Evolutionary conservation across 75 land plant genomes (phyloP), one percentile per base, ranked within the genome.

Genomic region (Picea glauca): DNA sequence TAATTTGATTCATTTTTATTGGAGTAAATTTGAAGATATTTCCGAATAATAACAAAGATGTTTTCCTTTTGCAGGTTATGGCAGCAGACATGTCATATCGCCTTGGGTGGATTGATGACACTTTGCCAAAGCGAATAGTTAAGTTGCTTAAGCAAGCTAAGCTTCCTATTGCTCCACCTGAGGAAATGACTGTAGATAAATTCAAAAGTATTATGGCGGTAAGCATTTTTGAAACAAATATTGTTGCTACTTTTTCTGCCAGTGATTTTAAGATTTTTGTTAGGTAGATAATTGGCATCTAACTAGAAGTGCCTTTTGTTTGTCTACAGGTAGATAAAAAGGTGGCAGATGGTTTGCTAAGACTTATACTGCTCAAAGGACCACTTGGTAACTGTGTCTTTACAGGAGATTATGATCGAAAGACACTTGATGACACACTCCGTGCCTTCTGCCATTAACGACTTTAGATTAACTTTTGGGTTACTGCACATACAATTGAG

Each of bases 311-410:
- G 14, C 60, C 75, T 57, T 21, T 58, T 76, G 74, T 83, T 66
- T 64, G 32, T 32, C n/a, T 65, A 40, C 77, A 94, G 97, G 91
- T 97, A 56, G 99, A 97, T 77, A 97, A 97, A 83, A 97, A 97
- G 91, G 98, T 97, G n/a, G 98, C 98, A 57, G 98, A 97, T 87
- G 99, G 99, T 11, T 63, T 89, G 58, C 86, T 97, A 72, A 82
- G 96, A 79, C 91, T 97, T 62, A 94, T 97, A 58, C 94, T 97
- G 35, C 79, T 97, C 76, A 95, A 93, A 76, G 99, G 99, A 18
- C 88, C 93, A 62, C 91, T 97, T 60, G 99, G 99, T 20, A 90
- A 86, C 38, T 96, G 98, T 77, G 93, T 96, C 30, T 92, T 96
- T 76, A 96, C 99, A 26, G 92, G 92, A 33, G 95, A 94, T 58